Evolutionary conservation across 1,139 yeast species (phyloP), one percentile per base, ranked within the genome.

Genomic region (Geotrichum aggregatum): DNA sequence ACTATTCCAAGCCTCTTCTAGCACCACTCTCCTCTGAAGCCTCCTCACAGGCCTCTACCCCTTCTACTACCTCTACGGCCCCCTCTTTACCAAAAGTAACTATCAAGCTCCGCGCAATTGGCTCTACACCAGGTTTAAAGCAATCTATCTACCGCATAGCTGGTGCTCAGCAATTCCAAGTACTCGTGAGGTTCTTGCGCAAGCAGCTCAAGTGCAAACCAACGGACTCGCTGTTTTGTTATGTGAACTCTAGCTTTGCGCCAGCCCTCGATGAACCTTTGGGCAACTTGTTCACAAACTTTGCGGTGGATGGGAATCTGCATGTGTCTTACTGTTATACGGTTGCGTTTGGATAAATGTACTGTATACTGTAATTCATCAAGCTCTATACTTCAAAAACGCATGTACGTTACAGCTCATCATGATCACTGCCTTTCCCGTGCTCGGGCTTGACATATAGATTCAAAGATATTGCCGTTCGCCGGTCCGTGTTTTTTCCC

Each of bases 221-320:
- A 5, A 48, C 60, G 19, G 68, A 67, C 28, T 60, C 72, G 28
- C 55, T 72, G 39, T 71, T 71, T 53, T 69, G 73, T 55, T 71
- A 72, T 54, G 60, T 71, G 30, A 71, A 71, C 51, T 61, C 69
- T 21, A 59, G 71, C 11, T 72, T 72, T 60, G 65, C 75, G n/a
- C 75, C 76, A 2, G 62, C 70, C 2, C 61, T 70, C 35, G 76
- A 72, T 54, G 68, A 67, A 40, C 58, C 60, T 11, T 55, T 71
- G 18, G 70, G 63, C 10, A 63, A 66, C 48, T 54, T 72, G 44
- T 60, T 57, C 49, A 36, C 44, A 7, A 34, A 26, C n/a, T 51
- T 47, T 45, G 50, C 44, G 11, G 40, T 51, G 6, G 56, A 54
- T 1, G 52, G 48, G 11, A 33, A 44, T 14, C 26, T 54, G 16